These are phyloP conservation scores for Boletus rubroflammeus DNA, from an alignment of 768 basidiomycete genomes.

Conservation along the genomic window DNA sequence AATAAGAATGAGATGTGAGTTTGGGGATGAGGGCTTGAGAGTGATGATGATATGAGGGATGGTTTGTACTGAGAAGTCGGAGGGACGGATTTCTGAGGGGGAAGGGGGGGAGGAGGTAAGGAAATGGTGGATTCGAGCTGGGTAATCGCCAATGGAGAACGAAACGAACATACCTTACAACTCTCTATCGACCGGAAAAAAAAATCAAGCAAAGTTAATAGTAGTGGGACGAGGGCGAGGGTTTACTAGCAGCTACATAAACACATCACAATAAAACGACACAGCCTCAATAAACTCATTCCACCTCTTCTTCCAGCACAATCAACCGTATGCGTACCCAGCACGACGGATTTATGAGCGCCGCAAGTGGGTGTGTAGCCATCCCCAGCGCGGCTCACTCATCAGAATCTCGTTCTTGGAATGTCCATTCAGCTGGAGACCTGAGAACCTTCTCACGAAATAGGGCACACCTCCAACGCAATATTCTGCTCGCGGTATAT, in stretches of 20 bases:
- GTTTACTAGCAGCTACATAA: constrained; percentile 7
- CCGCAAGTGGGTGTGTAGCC: constrained; percentile 69
- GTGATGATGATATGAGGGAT: constrained; percentile 38
- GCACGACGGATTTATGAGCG: constrained; percentile 61
- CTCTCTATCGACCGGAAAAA: background rate
- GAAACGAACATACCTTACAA: constrained; percentile 36
- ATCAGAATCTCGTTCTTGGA: constrained; percentile 69
- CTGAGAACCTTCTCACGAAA: constrained; percentile 35
- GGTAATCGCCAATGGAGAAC: constrained; percentile 37
- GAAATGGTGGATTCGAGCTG: constrained; percentile 53
- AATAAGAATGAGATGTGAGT: constrained; percentile 36
- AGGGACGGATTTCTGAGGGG: constrained; percentile 47
- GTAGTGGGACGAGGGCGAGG: constrained; percentile 4
- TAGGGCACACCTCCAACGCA: constrained; percentile 46
- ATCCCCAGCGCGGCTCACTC: constrained; percentile 33
- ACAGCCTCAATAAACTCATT: constrained; percentile 38
- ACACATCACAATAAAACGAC: constrained; percentile 17
- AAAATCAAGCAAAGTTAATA: background rate
- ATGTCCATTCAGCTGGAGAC: background rate
- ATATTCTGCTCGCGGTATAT: constrained; percentile 40
- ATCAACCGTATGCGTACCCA: constrained; percentile 38
- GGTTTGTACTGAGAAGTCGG: constrained; percentile 37
- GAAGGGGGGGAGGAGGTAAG: constrained; percentile 53
- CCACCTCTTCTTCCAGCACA: constrained; percentile 42
- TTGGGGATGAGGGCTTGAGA: constrained; percentile 44